Evolutionary conservation across 2,329 filamentous ascomycete genomes (phyloP).

Genomic region (Aspergillus pseudoglaucus): DNA sequence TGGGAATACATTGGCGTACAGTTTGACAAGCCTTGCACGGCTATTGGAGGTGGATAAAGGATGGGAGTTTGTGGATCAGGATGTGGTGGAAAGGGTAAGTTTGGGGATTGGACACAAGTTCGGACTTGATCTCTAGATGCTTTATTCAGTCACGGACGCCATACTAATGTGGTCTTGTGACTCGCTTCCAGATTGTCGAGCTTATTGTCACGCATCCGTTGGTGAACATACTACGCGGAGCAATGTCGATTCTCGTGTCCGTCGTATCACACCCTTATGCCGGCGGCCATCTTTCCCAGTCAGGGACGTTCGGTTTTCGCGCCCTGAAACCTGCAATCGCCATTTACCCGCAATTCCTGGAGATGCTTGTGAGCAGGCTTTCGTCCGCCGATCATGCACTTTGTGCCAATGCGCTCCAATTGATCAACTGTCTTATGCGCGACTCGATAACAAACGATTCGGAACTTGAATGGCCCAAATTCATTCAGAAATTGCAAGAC

Average conservation of each 20-base stretch:
- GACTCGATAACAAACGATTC: conserved; percentile 76
- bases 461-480: conserved; percentile 85
- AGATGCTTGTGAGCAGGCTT: conserved; percentile 84
- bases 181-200: conserved; percentile 61
- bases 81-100: conserved; percentile 54
- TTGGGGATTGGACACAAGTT: conserved; percentile 1
- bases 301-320: conserved; percentile 74
- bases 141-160: neutral
- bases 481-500: conserved; percentile 90
- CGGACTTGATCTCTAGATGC: neutral
- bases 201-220: conserved; percentile 90
- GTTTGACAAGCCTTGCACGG: conserved; percentile 78
- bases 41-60: conserved; percentile 95
- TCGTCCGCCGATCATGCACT: conserved; percentile 92
- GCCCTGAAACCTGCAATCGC: conserved; percentile 88
- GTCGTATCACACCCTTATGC: conserved; percentile 78
- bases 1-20: conserved; percentile 94
- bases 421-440: conserved; percentile 91
- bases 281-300: conserved; percentile 45
- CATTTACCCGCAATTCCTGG: conserved; percentile 86
- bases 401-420: conserved; percentile 88
- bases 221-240: conserved; percentile 93
- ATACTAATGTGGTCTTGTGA: conserved; percentile 3
- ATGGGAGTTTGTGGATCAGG: conserved; percentile 64
- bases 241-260: conserved; percentile 92